phyloP scores from a whole-genome alignment of 2,329 filamentous ascomycete species.

The Curvularia sp. region DNA sequence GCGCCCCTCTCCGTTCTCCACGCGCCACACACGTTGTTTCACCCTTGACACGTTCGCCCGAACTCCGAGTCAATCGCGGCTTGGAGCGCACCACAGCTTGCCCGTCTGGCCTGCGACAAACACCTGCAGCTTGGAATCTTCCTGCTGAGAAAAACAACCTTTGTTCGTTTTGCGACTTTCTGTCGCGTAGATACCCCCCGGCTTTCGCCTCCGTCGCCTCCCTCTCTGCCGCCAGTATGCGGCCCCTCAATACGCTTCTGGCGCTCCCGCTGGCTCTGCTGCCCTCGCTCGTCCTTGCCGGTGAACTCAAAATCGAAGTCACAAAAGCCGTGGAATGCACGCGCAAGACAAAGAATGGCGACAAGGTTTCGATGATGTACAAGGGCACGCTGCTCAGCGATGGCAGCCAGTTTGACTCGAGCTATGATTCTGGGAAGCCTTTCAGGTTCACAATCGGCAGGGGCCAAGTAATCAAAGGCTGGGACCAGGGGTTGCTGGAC shows the following conservation, averaged over 20 bases:
- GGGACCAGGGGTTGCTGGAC: constrained; percentile 87
- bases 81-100: constrained; percentile 7
- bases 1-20: not conserved
- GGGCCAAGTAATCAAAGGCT: constrained; percentile 90
- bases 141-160: not conserved
- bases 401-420: constrained; percentile 83
- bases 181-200: constrained; percentile 1
- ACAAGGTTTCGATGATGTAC: constrained; percentile 58
- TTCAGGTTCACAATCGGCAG: constrained; percentile 80
- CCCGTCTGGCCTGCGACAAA: not conserved
- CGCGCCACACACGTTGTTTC: constrained; percentile 16
- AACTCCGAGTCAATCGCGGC: constrained; percentile 17
- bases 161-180: not conserved
- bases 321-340: constrained; percentile 52
- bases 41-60: constrained; percentile 11
- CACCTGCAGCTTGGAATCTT: not conserved
- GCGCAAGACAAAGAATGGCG: constrained; percentile 55
- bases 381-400: constrained; percentile 59
- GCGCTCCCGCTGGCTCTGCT: constrained; percentile 34
- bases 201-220: constrained; percentile 2
- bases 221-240: constrained; percentile 32
- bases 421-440: constrained; percentile 77
- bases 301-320: constrained; percentile 52
- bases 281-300: constrained; percentile 30
- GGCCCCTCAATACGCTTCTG: constrained; percentile 33